Evolutionary conservation across 1,284 basidiomycete species (phyloP), one percentile per base, ranked within the genome.

Genomic region (Tylopilus sp.): DNA sequence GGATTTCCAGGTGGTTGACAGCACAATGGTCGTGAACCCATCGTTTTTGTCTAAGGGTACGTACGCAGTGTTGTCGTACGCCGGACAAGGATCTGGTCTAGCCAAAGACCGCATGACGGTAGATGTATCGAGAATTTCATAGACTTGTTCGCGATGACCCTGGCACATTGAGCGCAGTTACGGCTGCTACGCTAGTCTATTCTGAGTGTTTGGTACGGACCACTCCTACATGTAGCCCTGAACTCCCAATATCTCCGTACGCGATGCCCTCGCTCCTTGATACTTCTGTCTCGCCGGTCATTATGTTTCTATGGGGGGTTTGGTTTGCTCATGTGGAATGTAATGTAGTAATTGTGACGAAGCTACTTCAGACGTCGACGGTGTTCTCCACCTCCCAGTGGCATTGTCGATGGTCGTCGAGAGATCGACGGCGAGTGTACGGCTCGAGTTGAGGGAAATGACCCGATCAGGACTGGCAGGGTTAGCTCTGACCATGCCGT

Each of bases 1-100:
- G 25, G 2, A 29, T 15, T 21, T 41, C 48, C 36, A 89, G 84
- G 69, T 77, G 25, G 81, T 92, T 18, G 81, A 89, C 55, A 73
- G 74, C 21, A 85, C 86, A 1, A 70, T 75, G 6, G 74, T 81
- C 7, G 65, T 92, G 50, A 93, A 93, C 59, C 88, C 91, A 4
- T 86, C 83, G 0, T 83, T 76, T 61, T 61, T 86, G 44, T 73
- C 73, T 18, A 86, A 84, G 61, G 74, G 76, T 26, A 75, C 71
- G 25, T 84, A 79, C 46, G 79, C 75, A 1, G 71, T 66, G 35
- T 53, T 88, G 11, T 54, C 64, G n/a, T 69, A 68, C 35, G 52
- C 55, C 19, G 69, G 71, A 10, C 55, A 60, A 13, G 60, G 55
- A 19, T 58, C 60, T 2, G 69, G 63, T 34, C 52, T 65, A 2